Percentiles rank a stretch among this genome's conserved stretches.
Conservation (phyloP, 164 flowering plant species). For the Magnolia sinica region DNA sequence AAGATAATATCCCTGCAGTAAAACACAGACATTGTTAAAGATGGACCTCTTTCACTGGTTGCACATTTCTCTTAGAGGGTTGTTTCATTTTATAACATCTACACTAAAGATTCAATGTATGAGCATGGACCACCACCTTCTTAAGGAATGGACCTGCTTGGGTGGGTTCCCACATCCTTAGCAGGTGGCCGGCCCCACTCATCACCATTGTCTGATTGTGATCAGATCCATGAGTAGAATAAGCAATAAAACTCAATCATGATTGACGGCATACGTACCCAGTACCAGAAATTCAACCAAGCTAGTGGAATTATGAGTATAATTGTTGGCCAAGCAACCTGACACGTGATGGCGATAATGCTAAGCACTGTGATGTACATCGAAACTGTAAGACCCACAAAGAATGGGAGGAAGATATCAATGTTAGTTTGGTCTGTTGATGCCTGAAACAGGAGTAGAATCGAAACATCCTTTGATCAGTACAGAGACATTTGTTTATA, state of each 20-base stretch:
- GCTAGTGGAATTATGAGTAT: conserved; percentile 73
- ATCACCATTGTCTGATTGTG: not conserved
- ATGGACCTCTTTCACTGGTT: not conserved
- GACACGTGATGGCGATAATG: conserved; percentile 76
- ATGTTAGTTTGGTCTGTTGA: conserved; percentile 84
- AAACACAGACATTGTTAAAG: not conserved
- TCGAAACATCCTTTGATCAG: conserved; percentile 1
- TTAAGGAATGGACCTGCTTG: not conserved
- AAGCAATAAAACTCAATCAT: not conserved
- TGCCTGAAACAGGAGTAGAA: conserved; percentile 44
- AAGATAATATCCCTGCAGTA: conserved; percentile 73
- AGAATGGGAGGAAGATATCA: conserved; percentile 74
- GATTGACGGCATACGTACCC: conserved; percentile 50
- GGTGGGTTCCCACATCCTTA: not conserved
- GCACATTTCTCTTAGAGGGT: not conserved
- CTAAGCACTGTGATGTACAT: conserved; percentile 65
- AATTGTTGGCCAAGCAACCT: conserved; percentile 85
- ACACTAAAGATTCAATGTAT: conserved; percentile 22
- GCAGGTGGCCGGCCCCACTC: not conserved
- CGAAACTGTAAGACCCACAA: conserved; percentile 45
- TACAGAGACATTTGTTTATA: not conserved
- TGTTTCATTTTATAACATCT: not conserved
- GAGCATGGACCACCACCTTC: conserved; percentile 22
- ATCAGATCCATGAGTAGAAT: not conserved
- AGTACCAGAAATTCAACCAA: conserved; percentile 78